A percentile compares a stretch with the other conserved stretches of the same genome.
phyloP scores from a whole-genome alignment of 2,329 filamentous ascomycete species.

The Colletotrichum cuscutae region DNA sequence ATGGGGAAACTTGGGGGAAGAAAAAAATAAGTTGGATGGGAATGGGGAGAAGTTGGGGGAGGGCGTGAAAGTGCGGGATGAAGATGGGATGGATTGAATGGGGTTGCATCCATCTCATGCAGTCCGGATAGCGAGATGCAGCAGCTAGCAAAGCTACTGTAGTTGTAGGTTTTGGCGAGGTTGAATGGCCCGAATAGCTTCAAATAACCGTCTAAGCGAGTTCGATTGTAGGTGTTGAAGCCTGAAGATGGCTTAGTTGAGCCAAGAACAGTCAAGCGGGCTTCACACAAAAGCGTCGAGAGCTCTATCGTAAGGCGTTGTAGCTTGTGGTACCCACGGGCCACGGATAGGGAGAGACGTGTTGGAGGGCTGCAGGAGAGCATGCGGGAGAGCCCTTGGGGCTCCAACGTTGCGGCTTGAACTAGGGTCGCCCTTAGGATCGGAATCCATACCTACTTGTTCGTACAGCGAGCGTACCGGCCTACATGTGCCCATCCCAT shows the following conservation, averaged over 20 bases:
- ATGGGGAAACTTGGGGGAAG: constrained; percentile 31
- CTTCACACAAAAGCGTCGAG: not conserved
- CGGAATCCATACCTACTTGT: not conserved
- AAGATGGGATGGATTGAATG: constrained; percentile 18
- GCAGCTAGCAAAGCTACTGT: not conserved
- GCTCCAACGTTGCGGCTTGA: not conserved
- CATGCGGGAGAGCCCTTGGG: constrained; percentile 11
- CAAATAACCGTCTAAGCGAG: not conserved
- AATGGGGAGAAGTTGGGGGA: not conserved
- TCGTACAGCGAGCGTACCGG: not conserved
- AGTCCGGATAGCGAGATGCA: not conserved
- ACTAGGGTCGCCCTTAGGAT: not conserved
- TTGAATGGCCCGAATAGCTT: constrained; percentile 21
- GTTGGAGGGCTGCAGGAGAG: not conserved
- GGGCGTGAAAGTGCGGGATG: constrained; percentile 15
- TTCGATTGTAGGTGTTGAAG: not conserved
- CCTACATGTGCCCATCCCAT: not conserved
- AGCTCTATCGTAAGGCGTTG: not conserved
- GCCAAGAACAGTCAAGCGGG: not conserved
- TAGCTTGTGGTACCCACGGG: not conserved
- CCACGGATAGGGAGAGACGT: not conserved
- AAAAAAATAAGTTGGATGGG: constrained; percentile 8
- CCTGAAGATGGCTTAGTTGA: not conserved
- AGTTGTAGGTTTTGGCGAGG: constrained; percentile 2
- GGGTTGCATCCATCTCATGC: constrained; percentile 13